phyloP scores from a whole-genome alignment of 768 basidiomycete species.

The Naganishia antarctica region DNA sequence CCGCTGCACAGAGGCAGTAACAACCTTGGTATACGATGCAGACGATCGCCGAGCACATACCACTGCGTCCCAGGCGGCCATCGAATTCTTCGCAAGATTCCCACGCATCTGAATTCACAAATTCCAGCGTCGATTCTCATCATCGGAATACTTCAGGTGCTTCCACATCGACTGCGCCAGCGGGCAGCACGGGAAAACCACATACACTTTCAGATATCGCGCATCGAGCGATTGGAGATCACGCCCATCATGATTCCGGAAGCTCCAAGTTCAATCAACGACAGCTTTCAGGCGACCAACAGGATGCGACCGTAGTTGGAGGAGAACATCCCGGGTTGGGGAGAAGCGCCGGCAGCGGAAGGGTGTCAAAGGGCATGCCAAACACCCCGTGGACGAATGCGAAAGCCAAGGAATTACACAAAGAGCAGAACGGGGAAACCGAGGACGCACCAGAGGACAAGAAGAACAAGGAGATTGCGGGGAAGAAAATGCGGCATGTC shows the following conservation, averaged over 20 bases:
- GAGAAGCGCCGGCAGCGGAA: slow-evolving; percentile 12
- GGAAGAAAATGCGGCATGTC: slow-evolving; percentile 16
- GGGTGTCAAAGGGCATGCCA: slow-evolving; percentile 23
- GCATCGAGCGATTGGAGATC: slow-evolving; percentile 23
- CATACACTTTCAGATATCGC: slow-evolving; percentile 20
- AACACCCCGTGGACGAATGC: slow-evolving; percentile 12
- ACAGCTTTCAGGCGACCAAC: neutral
- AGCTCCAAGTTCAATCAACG: neutral
- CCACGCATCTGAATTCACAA: neutral
- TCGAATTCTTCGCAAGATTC: neutral
- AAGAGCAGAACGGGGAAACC: neutral
- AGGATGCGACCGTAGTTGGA: slow-evolving; percentile 3
- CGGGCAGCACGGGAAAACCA: slow-evolving; percentile 10
- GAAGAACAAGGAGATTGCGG: slow-evolving; percentile 9
- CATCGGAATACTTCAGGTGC: slow-evolving; percentile 5
- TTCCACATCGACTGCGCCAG: slow-evolving; percentile 8
- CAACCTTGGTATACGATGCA: slow-evolving; percentile 3
- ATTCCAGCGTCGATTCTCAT: neutral
- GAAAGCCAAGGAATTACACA: slow-evolving; percentile 10
- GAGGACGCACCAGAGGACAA: neutral
- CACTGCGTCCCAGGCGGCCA: neutral
- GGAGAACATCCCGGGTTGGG: slow-evolving; percentile 23
- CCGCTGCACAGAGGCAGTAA: too few species aligned
- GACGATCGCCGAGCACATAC: slow-evolving; percentile 1
- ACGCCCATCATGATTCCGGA: neutral